Base-by-base conservation (phyloP, 768 basidiomycete species). In the Royoungia palumana region DNA sequence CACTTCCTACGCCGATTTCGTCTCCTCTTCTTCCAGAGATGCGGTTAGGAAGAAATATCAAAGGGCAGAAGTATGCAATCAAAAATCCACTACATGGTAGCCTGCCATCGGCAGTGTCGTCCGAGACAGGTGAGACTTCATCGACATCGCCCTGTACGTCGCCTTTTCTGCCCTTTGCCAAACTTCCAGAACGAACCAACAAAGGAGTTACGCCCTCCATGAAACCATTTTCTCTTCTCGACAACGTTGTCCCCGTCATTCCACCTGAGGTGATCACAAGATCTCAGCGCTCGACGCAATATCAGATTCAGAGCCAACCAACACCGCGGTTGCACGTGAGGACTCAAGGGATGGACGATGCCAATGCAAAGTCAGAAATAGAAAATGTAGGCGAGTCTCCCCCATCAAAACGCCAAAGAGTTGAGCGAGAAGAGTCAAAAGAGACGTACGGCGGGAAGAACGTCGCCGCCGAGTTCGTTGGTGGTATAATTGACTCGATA, bases 1-100 rank as follows among this genome's bases (percentile, higher is more conserved):
- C 39, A 9, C 48, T 65, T 16, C 60, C 51, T 21, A 68, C 60
- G n/a, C 65, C 67, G 6, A 47, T 44, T 8, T 60, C 65, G 6
- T 66, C 64, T 4, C 66, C 62, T 25, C 38, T 47, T 14, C 25
- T 37, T 5, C 28, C 14, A 8, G 20, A 7, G 21, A 47, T 35
- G 16, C 35, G 9, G 5, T 13, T 54, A 3, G 39, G 41, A 14
- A 25, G n/a, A 6, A 39, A 36, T 25, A 28, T 19, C 2, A 50
- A 54, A 28, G 51, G 49, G 4, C 53, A 54, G 41, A 51, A 35
- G 4, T 32, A 17, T 19, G 51, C 35, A 6, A 41, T 43, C 12
- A 50, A 55, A 16, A 13, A 47, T 2, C 21, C 35, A 11, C 51
- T 16, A 12, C 50, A 44, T 17, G 21, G 16, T 17, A 14, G 32